phyloP scores from a whole-genome alignment of 345 rosid species.

The Cardamine resedifolia region DNA sequence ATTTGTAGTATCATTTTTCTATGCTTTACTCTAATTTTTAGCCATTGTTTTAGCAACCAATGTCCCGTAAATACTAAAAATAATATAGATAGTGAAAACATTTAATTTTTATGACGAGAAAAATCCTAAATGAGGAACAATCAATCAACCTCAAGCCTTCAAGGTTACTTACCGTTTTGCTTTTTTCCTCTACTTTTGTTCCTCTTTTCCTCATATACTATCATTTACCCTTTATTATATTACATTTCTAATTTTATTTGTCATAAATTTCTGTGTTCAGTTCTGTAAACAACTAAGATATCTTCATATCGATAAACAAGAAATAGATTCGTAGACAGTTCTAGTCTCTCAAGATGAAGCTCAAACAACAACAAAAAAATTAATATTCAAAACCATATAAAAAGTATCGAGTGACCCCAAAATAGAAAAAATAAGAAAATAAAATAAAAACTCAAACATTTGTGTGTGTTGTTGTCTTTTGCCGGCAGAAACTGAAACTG shows the following conservation, averaged over 20 bases:
- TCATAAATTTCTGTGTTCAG: slow-evolving; percentile 26
- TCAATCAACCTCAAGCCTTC: background rate
- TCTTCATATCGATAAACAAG: background rate
- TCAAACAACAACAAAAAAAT: background rate
- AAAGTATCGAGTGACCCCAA: background rate
- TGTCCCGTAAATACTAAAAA: background rate
- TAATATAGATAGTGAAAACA: background rate
- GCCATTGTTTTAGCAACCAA: background rate
- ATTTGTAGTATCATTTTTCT: no score
- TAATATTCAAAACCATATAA: background rate
- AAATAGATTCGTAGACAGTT: slow-evolving; percentile 14
- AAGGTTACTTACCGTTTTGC: background rate
- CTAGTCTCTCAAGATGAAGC: background rate
- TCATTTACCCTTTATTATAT: no score
- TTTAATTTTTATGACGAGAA: background rate
- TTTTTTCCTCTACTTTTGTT: background rate
- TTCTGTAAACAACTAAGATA: slow-evolving; percentile 12
- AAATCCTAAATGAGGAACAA: background rate
- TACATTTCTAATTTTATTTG: background rate
- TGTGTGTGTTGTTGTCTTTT: slow-evolving; percentile 19
- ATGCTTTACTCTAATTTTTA: no score
- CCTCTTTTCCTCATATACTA: background rate
- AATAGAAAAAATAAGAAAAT: background rate
- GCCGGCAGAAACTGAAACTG: slow-evolving; percentile 4
- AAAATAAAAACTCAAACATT: slow-evolving; percentile 7